Percentiles rank a stretch among this genome's conserved stretches.
Conservation (phyloP, 805 yeast genomes). For the Myxozyma nipponensis region DNA sequence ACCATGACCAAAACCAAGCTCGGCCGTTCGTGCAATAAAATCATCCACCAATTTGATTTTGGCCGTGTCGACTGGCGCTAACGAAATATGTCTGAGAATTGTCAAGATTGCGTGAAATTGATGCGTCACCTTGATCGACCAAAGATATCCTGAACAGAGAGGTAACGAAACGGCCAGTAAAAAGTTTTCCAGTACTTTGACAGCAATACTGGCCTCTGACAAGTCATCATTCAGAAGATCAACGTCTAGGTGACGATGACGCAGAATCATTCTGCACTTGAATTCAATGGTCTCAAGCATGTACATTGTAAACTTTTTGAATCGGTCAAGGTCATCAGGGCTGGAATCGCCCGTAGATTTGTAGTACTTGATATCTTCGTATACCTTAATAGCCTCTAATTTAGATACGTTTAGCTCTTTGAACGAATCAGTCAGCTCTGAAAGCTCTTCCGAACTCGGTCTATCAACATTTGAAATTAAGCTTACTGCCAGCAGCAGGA, state of each 20-base stretch:
- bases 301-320: neutral
- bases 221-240: neutral
- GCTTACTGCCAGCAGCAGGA: neutral
- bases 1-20: neutral
- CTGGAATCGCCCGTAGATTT: neutral
- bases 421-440: neutral
- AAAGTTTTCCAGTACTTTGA: constrained; percentile 12
- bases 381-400: too few relatives aligned
- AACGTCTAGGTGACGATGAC: neutral
- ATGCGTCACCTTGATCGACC: constrained; percentile 7
- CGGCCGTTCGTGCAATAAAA: constrained; percentile 2
- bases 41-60: constrained; percentile 6
- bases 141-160: neutral
- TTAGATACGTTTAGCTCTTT: too few relatives aligned
- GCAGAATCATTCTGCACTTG: neutral
- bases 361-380: too few relatives aligned
- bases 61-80: constrained; percentile 2
- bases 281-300: neutral
- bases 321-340: neutral
- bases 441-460: neutral
- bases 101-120: constrained; percentile 20
- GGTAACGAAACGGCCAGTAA: constrained; percentile 1
- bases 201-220: constrained; percentile 5
- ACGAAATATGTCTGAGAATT: constrained; percentile 4
- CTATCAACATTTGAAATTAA: too few relatives aligned